phyloP scores from a whole-genome alignment of 208 protist genomes.

The Borovskyia barvae region DNA sequence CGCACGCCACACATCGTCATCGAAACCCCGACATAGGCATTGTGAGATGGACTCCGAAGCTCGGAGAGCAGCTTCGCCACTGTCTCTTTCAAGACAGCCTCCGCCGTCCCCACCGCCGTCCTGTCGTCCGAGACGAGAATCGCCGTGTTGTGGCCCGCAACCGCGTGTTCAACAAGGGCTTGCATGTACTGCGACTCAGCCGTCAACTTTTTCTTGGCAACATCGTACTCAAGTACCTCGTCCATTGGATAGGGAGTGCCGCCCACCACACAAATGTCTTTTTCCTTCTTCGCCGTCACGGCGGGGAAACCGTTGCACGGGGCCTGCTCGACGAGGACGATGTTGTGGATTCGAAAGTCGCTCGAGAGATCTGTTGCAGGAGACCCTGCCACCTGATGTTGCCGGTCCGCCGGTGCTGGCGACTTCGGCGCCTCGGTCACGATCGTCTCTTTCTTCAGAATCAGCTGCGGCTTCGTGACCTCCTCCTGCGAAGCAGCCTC shows the following conservation, averaged over 20 bases:
- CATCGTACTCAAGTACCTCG: constrained; percentile 36
- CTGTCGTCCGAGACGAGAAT: constrained; percentile 46
- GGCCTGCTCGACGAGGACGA: constrained; percentile 13
- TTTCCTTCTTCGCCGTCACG: constrained; percentile 17
- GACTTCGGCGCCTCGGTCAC: constrained; percentile 24
- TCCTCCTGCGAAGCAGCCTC: background rate
- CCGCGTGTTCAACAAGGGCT: constrained; percentile 41
- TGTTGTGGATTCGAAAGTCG: constrained; percentile 26
- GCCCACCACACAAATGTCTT: constrained; percentile 22
- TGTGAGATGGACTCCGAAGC: constrained; percentile 16
- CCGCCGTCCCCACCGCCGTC: constrained; percentile 16
- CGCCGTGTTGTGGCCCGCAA: constrained; percentile 54
- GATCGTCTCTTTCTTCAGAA: constrained; percentile 15
- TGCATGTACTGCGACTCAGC: constrained; percentile 26
- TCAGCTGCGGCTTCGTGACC: constrained; percentile 5
- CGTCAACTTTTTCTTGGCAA: constrained; percentile 5
- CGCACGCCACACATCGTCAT: constrained; percentile 35
- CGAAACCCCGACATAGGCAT: constrained; percentile 25
- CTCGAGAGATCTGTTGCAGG: constrained; percentile 11
- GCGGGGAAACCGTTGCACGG: background rate
- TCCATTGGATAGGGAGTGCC: constrained; percentile 26
- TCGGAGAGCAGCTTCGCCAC: constrained; percentile 28
- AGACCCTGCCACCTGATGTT: background rate
- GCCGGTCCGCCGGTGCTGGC: constrained; percentile 5
- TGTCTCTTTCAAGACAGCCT: constrained; percentile 16